phyloP scores from a whole-genome alignment of 2,329 filamentous ascomycete species.

The Fusarium nisikadoi region DNA sequence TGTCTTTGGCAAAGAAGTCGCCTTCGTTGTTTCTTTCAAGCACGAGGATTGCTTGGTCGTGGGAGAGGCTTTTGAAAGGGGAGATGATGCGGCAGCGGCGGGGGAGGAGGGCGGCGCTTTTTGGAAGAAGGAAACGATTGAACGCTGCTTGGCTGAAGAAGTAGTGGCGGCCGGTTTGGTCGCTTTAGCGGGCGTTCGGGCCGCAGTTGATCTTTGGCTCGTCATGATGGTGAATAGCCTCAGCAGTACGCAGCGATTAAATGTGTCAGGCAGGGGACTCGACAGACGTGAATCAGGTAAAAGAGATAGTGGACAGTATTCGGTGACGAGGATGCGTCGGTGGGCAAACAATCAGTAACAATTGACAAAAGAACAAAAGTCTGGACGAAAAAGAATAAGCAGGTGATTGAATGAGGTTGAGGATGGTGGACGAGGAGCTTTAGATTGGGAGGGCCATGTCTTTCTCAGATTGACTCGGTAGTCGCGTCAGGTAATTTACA shows the following conservation, averaged over 20 bases:
- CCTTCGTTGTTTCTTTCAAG: conserved; percentile 55
- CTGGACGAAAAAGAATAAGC: neutral
- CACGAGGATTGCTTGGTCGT: conserved; percentile 48
- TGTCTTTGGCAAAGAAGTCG: conserved; percentile 56
- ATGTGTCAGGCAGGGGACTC: neutral
- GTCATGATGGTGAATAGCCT: conserved; percentile 43
- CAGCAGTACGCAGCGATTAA: neutral
- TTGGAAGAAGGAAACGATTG: conserved; percentile 58
- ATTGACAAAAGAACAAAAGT: conserved; percentile 7
- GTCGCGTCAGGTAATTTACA: conserved; percentile 32
- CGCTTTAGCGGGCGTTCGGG: conserved; percentile 50
- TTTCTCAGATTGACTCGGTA: conserved; percentile 3
- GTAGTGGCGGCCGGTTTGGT: conserved; percentile 44
- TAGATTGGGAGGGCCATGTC: neutral
- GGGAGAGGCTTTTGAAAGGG: conserved; percentile 48
- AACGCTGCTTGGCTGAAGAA: conserved; percentile 54
- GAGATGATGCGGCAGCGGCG: conserved; percentile 47
- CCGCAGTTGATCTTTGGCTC: conserved; percentile 43
- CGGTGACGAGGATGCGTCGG: neutral
- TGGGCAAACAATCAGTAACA: conserved; percentile 1
- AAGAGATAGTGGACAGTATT: neutral
- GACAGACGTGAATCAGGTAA: conserved; percentile 33
- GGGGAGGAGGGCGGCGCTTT: conserved; percentile 52
- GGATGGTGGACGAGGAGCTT: conserved; percentile 1
- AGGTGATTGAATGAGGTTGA: neutral